Evolutionary conservation across 305 asterid genomes (phyloP).

Genomic region (Lippia alba): DNA sequence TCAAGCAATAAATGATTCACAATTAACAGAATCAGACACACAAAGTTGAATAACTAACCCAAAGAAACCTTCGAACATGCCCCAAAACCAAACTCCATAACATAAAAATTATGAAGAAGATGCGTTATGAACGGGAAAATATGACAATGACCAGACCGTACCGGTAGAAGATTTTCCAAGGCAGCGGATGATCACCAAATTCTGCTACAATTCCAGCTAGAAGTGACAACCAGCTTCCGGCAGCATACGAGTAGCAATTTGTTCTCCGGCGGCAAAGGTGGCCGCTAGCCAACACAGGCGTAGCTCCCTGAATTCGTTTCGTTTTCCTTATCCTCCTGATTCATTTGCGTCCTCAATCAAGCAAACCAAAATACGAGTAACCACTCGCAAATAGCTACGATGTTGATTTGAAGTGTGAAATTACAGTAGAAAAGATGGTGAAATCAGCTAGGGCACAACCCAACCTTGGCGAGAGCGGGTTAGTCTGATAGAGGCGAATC

Average conservation of each 20-base stretch:
- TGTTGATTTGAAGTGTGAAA: slow-evolving; percentile 16
- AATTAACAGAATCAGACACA: background rate
- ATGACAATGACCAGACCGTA: background rate
- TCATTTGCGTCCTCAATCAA: background rate
- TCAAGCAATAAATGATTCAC: background rate
- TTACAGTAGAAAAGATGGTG: background rate
- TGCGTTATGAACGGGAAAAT: background rate
- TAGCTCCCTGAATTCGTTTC: slow-evolving; percentile 11
- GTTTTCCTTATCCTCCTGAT: background rate
- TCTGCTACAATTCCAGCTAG: slow-evolving; percentile 20
- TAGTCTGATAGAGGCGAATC: background rate
- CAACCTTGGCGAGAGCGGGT: background rate
- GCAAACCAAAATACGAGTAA: slow-evolving; percentile 1
- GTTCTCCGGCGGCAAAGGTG: slow-evolving; percentile 34
- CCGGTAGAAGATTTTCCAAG: slow-evolving; percentile 23
- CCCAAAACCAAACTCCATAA: background rate
- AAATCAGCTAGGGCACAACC: slow-evolving; percentile 36
- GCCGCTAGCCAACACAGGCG: slow-evolving; percentile 37
- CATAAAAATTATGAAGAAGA: background rate
- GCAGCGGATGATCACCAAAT: slow-evolving; percentile 21
- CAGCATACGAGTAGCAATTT: slow-evolving; percentile 21
- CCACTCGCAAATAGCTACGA: slow-evolving; percentile 15
- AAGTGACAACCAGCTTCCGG: slow-evolving; percentile 19
- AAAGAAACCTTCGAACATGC: slow-evolving; percentile 1
- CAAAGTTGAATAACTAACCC: slow-evolving; percentile 10